Base-by-base conservation (phyloP, 257 asterid genomes). In the Coffea eugenioides region DNA sequence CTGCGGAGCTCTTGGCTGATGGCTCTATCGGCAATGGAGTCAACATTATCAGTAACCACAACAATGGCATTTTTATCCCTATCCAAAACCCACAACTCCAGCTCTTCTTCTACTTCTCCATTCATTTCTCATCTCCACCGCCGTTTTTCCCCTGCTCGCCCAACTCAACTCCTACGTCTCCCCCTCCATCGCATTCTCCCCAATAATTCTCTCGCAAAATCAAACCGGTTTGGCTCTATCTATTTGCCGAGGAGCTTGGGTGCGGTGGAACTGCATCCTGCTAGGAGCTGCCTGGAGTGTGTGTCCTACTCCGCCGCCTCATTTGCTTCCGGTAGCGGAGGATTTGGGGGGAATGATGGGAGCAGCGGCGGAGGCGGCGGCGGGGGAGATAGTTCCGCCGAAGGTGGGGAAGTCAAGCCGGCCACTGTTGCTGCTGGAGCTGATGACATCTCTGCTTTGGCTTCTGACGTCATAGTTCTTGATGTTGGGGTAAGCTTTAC, bases 381-480 rank as follows among this genome's bases (percentile, higher is more conserved):
- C 0, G 87, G 89, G 5, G 84, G 85, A 2, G 91, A 83, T 59
- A 90, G 95, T 36, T 85, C 89, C 39, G 84, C 83, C 36, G 97
- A 86, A 15, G 91, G 89, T 34, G 95, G 95, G 10, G 91, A 88
- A 31, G 82, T 51, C 49, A 90, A 87, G 82, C 90, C 92, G 8
- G 80, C 88, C 27, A 90, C 84, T 1, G 93, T 86, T 73, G 87
- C 87, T 51, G 74, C 87, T 13, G 93, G 87, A 31, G 88, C 86
- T 16, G 91, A 90, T 70, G 97, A 89, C 70, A 88, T 83, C 70
- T 77, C 91, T 57, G 90, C 89, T 76, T 81, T 90, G 75, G 83
- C 88, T 80, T 88, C 98, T 71, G 98, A 91, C 76, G 99, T 92
- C 80, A 92, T 96, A 62, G 87, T 94, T 77, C 97, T 96, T 68